Evolutionary conservation across 2,329 filamentous ascomycete genomes (phyloP), one percentile per base, ranked within the genome.

Genomic region (Colletotrichum spinosum): DNA sequence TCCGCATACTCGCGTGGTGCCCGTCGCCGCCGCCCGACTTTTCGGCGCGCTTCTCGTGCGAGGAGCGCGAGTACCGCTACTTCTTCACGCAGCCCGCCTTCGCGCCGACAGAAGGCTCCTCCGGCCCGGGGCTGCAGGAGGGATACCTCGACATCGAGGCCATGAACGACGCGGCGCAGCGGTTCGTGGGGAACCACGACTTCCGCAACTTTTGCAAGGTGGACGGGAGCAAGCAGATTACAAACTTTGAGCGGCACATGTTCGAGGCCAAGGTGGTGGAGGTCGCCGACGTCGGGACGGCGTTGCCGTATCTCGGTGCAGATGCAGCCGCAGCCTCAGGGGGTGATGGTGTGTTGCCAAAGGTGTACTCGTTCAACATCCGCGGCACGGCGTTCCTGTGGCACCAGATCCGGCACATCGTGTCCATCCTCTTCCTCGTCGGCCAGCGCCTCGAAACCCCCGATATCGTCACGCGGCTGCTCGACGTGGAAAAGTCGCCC

Each of bases 161-260:
- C 41, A 99, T 99, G 96, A 86, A 88, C 15, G 79, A 88, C 71
- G 96, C 92, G 0, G 96, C 95, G 33, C 90, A 88, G 74, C 83
- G 89, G 54, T 95, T 93, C 70, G 88, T 94, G 71, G 96, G 96
- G 6, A 78, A 89, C 55, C 93, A 98, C 78, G 96, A 99, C 80
- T 99, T 98, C 80, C 89, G 96, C 66, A 99, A 99, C 78, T 92
- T 98, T 75, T 98, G 96, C 85, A 97, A 97, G 78, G 84, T 98
- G 65, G 96, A 99, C 78, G 86, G 92, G 1, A 89, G 86, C 72
- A 98, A 98, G 82, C 93, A 97, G 78, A 92, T 97, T 71, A 88
- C 88, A 39, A 96, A 92, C 75, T 98, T 95, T 72, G 81, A 87
- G 71, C 85, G 96, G 46, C 86, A 87, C 48, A 93, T 99, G 71